phyloP scores from a whole-genome alignment of 129 eudicot genomes.

The Helianthus tuberosus region DNA sequence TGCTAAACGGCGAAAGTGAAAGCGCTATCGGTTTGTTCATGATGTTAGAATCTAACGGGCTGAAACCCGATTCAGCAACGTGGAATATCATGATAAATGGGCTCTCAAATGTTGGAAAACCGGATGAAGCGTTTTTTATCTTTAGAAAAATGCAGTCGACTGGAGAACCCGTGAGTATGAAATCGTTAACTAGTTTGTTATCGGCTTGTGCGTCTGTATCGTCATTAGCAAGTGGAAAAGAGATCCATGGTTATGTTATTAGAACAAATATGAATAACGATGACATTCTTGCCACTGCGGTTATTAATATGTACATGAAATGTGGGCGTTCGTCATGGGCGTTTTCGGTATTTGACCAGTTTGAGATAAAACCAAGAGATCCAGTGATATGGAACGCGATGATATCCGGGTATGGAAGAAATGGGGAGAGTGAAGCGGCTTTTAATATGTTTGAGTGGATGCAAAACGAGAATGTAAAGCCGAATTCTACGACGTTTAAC shows the following conservation, averaged over 20 bases:
- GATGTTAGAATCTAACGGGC: constrained; percentile 50
- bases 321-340: constrained; percentile 58
- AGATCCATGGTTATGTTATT: constrained; percentile 64
- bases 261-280: constrained; percentile 44
- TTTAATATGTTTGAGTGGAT: constrained; percentile 64
- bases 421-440: constrained; percentile 65
- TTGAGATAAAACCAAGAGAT: constrained; percentile 48
- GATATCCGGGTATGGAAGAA: constrained; percentile 87
- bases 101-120: constrained; percentile 54
- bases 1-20: constrained; percentile 64
- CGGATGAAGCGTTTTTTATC: constrained; percentile 54
- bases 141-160: constrained; percentile 61
- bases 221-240: constrained; percentile 47
- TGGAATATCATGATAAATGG: constrained; percentile 92
- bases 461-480: constrained; percentile 51
- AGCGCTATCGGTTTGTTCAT: constrained; percentile 53
- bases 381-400: constrained; percentile 91
- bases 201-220: constrained; percentile 62
- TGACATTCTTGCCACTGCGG: constrained; percentile 62
- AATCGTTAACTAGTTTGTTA: constrained; percentile 62
- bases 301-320: constrained; percentile 87
- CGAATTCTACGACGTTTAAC: constrained; percentile 62
- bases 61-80: constrained; percentile 78
- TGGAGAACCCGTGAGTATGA: constrained; percentile 37
- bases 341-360: constrained; percentile 50